Conservation (phyloP, 768 basidiomycete species). For the Leccinellum albellum region DNA sequence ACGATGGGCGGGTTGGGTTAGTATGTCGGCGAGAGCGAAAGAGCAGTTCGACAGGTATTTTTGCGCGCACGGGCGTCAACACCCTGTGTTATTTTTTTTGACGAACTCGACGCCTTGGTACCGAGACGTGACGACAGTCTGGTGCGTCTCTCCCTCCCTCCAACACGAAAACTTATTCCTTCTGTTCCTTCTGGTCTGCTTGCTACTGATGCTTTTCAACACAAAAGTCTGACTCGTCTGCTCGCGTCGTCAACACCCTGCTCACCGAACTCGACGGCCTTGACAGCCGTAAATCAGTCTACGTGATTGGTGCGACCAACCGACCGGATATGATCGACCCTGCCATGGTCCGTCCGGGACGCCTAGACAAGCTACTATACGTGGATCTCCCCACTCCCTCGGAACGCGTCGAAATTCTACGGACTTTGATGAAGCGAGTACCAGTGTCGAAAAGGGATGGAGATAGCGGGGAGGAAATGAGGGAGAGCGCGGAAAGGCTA, state of each 20-base stretch:
- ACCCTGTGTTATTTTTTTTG: slow-evolving; percentile 94
- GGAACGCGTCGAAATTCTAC: slow-evolving; percentile 82
- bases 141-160: slow-evolving; percentile 41
- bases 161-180: not conserved
- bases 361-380: slow-evolving; percentile 90
- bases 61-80: slow-evolving; percentile 89
- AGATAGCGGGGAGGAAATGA: slow-evolving; percentile 6
- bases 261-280: slow-evolving; percentile 93
- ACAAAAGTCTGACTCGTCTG: slow-evolving; percentile 77
- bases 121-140: slow-evolving; percentile 86
- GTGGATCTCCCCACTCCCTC: slow-evolving; percentile 75
- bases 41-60: slow-evolving; percentile 93
- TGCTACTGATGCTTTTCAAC: not conserved
- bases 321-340: slow-evolving; percentile 97
- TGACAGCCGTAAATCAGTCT: slow-evolving; percentile 79
- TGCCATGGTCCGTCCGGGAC: slow-evolving; percentile 95
- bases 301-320: slow-evolving; percentile 94
- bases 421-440: slow-evolving; percentile 68
- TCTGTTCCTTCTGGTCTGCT: too few relatives aligned
- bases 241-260: slow-evolving; percentile 87
- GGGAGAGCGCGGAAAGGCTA: slow-evolving; percentile 39
- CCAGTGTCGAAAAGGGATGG: slow-evolving; percentile 42
- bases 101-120: slow-evolving; percentile 90
- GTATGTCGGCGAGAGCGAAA: slow-evolving; percentile 97
- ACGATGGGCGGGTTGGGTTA: slow-evolving; percentile 27